These are phyloP conservation scores for Protomyces inundatus DNA, from an alignment of 1,139 yeast species.

Conservation along the genomic window DNA sequence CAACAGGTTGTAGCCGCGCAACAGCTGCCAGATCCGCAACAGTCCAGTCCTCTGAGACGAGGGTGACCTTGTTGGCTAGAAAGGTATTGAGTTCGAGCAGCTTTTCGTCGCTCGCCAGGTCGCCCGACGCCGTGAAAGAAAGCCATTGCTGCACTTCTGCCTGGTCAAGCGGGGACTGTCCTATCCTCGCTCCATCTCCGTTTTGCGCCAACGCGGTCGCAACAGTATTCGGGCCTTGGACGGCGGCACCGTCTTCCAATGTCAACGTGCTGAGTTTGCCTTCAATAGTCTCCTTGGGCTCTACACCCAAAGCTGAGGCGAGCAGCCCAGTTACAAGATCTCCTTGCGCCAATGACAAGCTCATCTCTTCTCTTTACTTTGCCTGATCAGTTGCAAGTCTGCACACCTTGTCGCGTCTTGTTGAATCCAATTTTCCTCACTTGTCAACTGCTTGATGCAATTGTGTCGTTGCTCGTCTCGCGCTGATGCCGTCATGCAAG, in stretches of 20 bases:
- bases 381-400: not conserved
- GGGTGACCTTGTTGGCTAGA: constrained; percentile 13
- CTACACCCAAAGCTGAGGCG: not conserved
- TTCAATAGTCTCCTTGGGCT: not conserved
- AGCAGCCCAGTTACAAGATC: not conserved
- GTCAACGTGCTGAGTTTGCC: constrained; percentile 15
- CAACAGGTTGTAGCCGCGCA: constrained; percentile 56
- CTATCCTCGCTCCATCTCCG: constrained; percentile 4
- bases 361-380: not conserved
- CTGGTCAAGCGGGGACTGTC: constrained; percentile 42
- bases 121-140: constrained; percentile 58
- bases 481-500: not conserved
- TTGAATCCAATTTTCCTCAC: not conserved
- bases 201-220: constrained; percentile 16
- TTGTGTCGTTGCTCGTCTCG: not conserved
- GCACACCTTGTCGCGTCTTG: not conserved
- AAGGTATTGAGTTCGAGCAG: constrained; percentile 13
- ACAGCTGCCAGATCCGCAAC: constrained; percentile 65
- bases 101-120: constrained; percentile 46
- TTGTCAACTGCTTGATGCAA: not conserved
- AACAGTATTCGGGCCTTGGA: constrained; percentile 30
- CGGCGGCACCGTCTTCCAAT: constrained; percentile 14
- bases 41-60: constrained; percentile 43
- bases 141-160: constrained; percentile 80
- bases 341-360: not conserved